Conservation (phyloP, 306 rosid species). For the Malus sieversii region DNA sequence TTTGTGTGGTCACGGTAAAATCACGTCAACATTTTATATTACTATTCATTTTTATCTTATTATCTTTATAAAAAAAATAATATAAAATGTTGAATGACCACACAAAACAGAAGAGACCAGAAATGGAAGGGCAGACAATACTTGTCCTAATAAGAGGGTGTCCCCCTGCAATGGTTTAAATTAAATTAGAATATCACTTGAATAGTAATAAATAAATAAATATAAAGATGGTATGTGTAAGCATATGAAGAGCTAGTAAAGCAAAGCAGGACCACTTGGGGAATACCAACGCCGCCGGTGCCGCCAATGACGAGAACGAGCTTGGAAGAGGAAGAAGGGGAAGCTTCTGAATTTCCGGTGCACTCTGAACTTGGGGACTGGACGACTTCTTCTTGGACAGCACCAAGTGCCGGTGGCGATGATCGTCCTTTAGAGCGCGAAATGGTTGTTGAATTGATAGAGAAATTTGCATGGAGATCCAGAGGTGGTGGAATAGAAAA, state of each 20-base stretch:
- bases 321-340: slow-evolving; percentile 50
- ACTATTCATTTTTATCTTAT: too few relatives aligned
- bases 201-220: too few relatives aligned
- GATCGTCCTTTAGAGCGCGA: slow-evolving; percentile 28
- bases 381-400: slow-evolving; percentile 34
- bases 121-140: too few relatives aligned
- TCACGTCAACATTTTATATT: too few relatives aligned
- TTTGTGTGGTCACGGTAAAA: too few relatives aligned
- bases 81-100: too few relatives aligned
- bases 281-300: slow-evolving; percentile 81
- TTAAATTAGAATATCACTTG: too few relatives aligned
- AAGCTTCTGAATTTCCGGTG: slow-evolving; percentile 8
- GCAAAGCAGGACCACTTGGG: background rate
- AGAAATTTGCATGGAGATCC: slow-evolving; percentile 5
- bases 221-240: background rate
- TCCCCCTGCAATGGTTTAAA: too few relatives aligned
- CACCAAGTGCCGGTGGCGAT: slow-evolving; percentile 13
- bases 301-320: slow-evolving; percentile 82
- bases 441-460: slow-evolving; percentile 20
- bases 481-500: slow-evolving; percentile 14
- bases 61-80: too few relatives aligned
- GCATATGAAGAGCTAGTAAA: background rate
- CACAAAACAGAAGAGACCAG: too few relatives aligned
- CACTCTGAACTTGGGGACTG: slow-evolving; percentile 36
- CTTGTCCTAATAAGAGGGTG: too few relatives aligned